Evolutionary conservation across 176 grass and related monocot genomes (phyloP), one percentile per base, ranked within the genome.

Genomic region (Carex cristatella): DNA sequence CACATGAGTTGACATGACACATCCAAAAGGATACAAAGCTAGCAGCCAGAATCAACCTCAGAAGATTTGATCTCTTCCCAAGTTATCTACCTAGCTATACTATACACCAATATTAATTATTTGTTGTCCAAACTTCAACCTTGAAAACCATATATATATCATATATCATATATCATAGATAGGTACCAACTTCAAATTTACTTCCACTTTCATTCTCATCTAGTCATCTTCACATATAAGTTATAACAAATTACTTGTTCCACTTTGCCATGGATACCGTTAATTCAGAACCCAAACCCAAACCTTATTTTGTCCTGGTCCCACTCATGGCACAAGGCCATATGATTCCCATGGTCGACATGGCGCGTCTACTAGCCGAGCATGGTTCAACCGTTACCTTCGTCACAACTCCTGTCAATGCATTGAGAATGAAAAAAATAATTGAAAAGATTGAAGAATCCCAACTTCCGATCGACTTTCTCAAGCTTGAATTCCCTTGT

Each of bases 281-380:
- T 30, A 1, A 33, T 0, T 35, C 10, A 33, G 27, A 53, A 10
- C 57, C 1, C 0, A 86, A 53, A 10, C 57, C 1, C 0, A 86
- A 75, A 16, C 30, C 78, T 35, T 88, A 92, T 66, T 92, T 90
- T 32, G 69, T 92, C 27, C 62, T 92, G 13, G 85, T 94, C 13
- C 93, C 90, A 0, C 1, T 92, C 56, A 85, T 94, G 90, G 86
- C 86, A 19, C 90, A 89, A 77, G 93, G 90, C 15, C 93, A 94
- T 64, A 87, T 63, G 56, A 94, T 94, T 57, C 93, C 90, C 2
- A 94, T 94, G 93, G 83, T 71, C 3, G 90, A 90, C 85, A 87
- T 94, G 90, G 93, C 88, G 0, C 68, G 65, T 68, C 60, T 92
- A 37, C 86, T 92, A 33, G 90, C 93, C 2, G 70, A 87, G 75